Evolutionary conservation across 192 early-diverging fungal species (phyloP), one percentile per base, ranked within the genome.

Genomic region (Allomyces arbusculus): DNA sequence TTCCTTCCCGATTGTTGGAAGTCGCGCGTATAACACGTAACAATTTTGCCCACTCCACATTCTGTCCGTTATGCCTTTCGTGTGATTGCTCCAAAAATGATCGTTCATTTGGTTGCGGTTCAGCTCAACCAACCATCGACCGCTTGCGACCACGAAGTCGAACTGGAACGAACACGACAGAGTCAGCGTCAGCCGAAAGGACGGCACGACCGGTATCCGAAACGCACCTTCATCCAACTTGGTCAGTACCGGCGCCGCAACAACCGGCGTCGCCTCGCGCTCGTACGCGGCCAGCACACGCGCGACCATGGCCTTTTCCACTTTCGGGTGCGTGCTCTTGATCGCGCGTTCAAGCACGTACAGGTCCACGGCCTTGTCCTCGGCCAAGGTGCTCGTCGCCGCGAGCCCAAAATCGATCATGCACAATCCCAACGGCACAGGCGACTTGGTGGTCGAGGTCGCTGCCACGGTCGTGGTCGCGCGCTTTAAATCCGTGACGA

Each of bases 361-460:
- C 61, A 99, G 80, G 78, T 99, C 96, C 1, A 99, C 96, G 5
- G 90, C 96, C 74, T 95, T 96, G 76, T 99, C 96, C 71, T 99
- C 96, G 20, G 79, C 73, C 70, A 94, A 76, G 24, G 74, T 69
- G 26, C 92, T 92, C 44, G 87, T 79, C 72, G 87, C 91, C 69
- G 91, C 90, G 64, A 99, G 75, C 0, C 96, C 96, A 84, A 99
- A 99, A 78, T 99, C 96, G 69, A 99, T 97, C 61, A 94, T 72
- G 12, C 84, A 87, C 71, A 71, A 50, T 50, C 50, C 50, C 23
- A 25, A 72, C 24, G 6, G 72, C 78, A 45, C 62, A 10, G 62
- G 33, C 24, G 23, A 55, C 45, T 16, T 19, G 45, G 45, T 19
- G 19, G 19, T 55, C 3, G 45, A 19, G 12, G 45, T 1, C 45